Percentiles rank a stretch among this genome's conserved stretches.
Evolutionary conservation across 2,329 filamentous ascomycete species (phyloP).

Genomic region (Phialophora chinensis): DNA sequence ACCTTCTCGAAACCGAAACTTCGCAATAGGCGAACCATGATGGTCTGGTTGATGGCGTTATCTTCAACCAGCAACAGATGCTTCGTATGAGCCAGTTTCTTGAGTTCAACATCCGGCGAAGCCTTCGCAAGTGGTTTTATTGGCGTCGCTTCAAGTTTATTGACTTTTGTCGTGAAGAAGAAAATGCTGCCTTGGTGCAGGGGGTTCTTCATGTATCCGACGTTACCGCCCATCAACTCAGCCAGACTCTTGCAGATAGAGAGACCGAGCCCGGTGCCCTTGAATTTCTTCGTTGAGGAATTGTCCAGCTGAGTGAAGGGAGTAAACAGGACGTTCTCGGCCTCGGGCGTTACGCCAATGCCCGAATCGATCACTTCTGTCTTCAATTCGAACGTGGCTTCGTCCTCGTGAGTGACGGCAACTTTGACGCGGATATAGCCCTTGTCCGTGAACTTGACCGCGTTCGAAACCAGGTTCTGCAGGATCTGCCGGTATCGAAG

Average conservation of each 20-base stretch:
- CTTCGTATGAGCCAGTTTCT: conserved; percentile 48
- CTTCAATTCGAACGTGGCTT: conserved; percentile 49
- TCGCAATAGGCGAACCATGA: conserved; percentile 64
- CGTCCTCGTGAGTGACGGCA: conserved; percentile 36
- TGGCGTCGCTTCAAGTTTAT: conserved; percentile 26
- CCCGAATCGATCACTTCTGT: conserved; percentile 58
- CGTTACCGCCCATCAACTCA: conserved; percentile 62
- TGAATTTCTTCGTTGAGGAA: conserved; percentile 59
- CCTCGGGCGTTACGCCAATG: conserved; percentile 58
- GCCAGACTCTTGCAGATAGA: conserved; percentile 64
- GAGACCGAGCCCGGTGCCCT: conserved; percentile 63
- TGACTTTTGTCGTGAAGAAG: conserved; percentile 40
- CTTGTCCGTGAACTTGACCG: conserved; percentile 66
- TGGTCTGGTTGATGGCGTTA: conserved; percentile 52
- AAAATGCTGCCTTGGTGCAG: conserved; percentile 39
- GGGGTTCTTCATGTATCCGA: conserved; percentile 50
- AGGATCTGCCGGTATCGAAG: conserved; percentile 66
- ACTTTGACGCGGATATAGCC: conserved; percentile 56
- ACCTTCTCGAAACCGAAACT: conserved; percentile 62
- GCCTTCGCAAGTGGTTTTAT: conserved; percentile 34
- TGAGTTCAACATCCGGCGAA: conserved; percentile 44
- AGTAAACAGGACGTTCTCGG: conserved; percentile 58
- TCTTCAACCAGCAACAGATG: conserved; percentile 52
- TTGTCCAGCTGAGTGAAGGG: conserved; percentile 64
- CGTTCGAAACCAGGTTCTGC: conserved; percentile 67